Conservation (phyloP, 1,284 basidiomycete species). For the Apiotrichum domesticum region DNA sequence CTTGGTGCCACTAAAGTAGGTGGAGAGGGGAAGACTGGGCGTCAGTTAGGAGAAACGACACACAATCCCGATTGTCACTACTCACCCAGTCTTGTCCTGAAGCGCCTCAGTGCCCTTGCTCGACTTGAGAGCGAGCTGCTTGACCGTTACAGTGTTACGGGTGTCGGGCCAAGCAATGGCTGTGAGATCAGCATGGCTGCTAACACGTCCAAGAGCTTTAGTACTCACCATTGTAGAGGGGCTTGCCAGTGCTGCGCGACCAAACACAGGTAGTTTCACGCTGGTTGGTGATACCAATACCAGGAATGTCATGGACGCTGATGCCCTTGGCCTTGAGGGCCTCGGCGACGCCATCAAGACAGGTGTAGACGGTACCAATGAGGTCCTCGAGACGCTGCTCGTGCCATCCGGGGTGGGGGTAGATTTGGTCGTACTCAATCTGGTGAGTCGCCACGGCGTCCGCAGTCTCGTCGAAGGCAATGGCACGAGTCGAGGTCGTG, state of each 20-base stretch:
- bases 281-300: slow-evolving; percentile 88
- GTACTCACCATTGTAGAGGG: slow-evolving; percentile 57
- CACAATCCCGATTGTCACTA: not conserved
- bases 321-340: slow-evolving; percentile 64
- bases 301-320: slow-evolving; percentile 75
- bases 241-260: slow-evolving; percentile 83
- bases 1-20: slow-evolving; percentile 96
- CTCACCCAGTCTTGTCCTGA: slow-evolving; percentile 15
- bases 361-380: slow-evolving; percentile 66
- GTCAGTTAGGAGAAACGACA: not conserved
- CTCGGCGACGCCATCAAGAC: slow-evolving; percentile 67
- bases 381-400: slow-evolving; percentile 88
- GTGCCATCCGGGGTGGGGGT: slow-evolving; percentile 89
- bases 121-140: slow-evolving; percentile 9
- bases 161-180: slow-evolving; percentile 97
- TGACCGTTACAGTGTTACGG: slow-evolving; percentile 51
- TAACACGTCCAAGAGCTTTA: not conserved
- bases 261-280: slow-evolving; percentile 93
- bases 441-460: slow-evolving; percentile 81
- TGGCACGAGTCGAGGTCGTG: slow-evolving; percentile 73
- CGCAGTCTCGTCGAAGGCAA: slow-evolving; percentile 83
- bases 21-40: slow-evolving; percentile 71
- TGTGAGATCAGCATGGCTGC: not conserved
- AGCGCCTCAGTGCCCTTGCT: slow-evolving; percentile 7
- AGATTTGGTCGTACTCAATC: slow-evolving; percentile 84